Conservation (phyloP, 345 rosid genomes). For the Euphorbia lathyris region DNA sequence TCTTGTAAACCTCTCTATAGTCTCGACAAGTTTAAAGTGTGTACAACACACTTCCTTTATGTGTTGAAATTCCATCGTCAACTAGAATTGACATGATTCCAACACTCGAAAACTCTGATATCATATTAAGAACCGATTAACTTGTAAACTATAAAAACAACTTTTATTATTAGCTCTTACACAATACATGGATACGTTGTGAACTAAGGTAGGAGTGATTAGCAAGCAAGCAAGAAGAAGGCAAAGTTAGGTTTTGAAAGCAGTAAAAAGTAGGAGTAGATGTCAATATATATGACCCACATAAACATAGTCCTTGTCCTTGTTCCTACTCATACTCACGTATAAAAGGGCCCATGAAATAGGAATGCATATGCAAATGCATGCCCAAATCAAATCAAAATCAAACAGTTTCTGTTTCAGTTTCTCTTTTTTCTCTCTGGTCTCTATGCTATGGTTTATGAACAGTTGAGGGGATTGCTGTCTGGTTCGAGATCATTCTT, state of each 20-base stretch:
- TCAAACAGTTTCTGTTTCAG: conserved; percentile 18
- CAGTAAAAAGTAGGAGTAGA: conserved; percentile 31
- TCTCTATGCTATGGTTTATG: not conserved
- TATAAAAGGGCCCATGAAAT: conserved; percentile 37
- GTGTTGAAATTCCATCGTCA: too few species aligned
- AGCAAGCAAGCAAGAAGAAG: not conserved
- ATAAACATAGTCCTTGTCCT: not conserved
- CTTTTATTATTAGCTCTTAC: too few species aligned
- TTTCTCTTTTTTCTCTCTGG: not conserved
- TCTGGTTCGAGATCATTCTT: conserved; percentile 62
- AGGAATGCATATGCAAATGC: conserved; percentile 24
- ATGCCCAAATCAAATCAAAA: conserved; percentile 39
- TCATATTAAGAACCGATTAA: too few species aligned
- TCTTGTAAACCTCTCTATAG: too few species aligned
- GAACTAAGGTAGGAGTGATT: too few species aligned
- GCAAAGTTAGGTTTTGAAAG: too few species aligned
- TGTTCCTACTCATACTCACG: conserved; percentile 19
- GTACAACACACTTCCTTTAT: too few species aligned
- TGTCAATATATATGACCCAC: conserved; percentile 33
- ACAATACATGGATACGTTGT: too few species aligned
- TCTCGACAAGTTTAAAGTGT: too few species aligned
- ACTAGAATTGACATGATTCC: too few species aligned
- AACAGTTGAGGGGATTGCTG: conserved; percentile 57
- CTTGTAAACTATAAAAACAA: too few species aligned
- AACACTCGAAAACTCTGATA: too few species aligned